phyloP scores from a whole-genome alignment of 306 rosid species.

The Pachyrhizus erosus region DNA sequence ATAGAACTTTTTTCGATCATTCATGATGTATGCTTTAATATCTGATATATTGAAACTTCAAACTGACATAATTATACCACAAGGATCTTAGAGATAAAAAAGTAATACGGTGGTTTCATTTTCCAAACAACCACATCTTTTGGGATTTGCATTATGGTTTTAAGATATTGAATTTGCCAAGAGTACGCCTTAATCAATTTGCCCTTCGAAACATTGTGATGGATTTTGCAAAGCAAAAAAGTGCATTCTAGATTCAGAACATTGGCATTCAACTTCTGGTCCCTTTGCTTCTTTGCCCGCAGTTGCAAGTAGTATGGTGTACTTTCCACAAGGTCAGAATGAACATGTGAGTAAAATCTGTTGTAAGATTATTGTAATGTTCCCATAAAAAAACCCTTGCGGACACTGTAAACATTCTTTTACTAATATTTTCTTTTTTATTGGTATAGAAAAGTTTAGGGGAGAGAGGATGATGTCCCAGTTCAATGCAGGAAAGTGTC shows the following conservation, averaged over 20 bases:
- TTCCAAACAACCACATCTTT: slow-evolving; percentile 8
- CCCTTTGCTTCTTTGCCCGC: too few relatives aligned
- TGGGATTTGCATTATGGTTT: slow-evolving; percentile 18
- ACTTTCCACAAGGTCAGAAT: not conserved
- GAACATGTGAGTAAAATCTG: not conserved
- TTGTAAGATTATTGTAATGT: not conserved
- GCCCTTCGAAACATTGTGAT: slow-evolving; percentile 5
- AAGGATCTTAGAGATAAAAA: slow-evolving; percentile 1
- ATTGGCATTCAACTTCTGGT: not conserved
- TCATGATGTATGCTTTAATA: not conserved
- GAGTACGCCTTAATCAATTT: not conserved
- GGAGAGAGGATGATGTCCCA: too few relatives aligned
- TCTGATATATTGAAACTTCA: not conserved
- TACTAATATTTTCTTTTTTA: too few relatives aligned
- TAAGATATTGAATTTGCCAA: slow-evolving; percentile 43
- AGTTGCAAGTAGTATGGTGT: not conserved
- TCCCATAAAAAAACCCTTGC: not conserved
- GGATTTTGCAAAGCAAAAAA: not conserved
- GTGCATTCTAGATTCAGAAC: not conserved
- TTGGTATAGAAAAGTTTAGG: too few relatives aligned
- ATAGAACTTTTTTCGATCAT: too few relatives aligned
- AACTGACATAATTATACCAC: not conserved
- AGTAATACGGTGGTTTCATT: slow-evolving; percentile 42
- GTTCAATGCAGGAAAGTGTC: too few relatives aligned
- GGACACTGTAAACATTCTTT: not conserved